Base-by-base conservation (phyloP, 2,329 filamentous ascomycete species). In the Xylariaceae sp. region DNA sequence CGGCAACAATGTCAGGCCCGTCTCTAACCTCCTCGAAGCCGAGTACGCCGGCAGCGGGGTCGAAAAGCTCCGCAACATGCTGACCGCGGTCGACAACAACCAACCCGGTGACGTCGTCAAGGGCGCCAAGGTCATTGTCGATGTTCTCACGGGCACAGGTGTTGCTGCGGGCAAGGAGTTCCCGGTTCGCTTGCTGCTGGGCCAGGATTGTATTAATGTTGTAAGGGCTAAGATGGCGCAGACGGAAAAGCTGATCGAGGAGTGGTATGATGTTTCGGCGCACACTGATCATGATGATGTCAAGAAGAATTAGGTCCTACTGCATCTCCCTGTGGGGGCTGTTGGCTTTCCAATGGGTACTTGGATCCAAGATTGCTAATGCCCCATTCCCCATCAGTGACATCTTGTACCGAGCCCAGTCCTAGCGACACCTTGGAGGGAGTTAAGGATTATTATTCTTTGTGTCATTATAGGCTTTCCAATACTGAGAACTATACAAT, bases 31-130 rank as follows among this genome's bases (percentile, higher is more conserved):
- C 12, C 60, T 67, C 0, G 53, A 66, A 3, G 64, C 65, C 5
- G 60, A 63, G 46, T 62, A 65, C 46, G 47, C 50, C 42, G 55
- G 53, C 33, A 52, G 59, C 5, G 19, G 49, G 8, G 55, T 60
- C 23, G 53, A 68, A 58, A 6, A 39, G 22, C 27, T 61, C 16
- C 57, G 69, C 41, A 57, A 50, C 16, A 34, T 44, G 3, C 48
- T 78, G 23, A 58, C 60, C 3, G 34, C 36, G 3, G 60, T 62
- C 10, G 63, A 80, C 48, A 66, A 72, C 14, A 70, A 72, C 0
- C 78, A 83, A 63, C 70, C 66, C 0, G 80, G 80, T 0, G 77
- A 83, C 55, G 69, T 77, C 3, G 62, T 60, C 16, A 81, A 81
- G 65, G 80, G 74, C 0, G 64, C 66, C 6, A 67, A 63, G 45